These are phyloP conservation scores for Vigna reflexopilosa DNA, from an alignment of 306 rosid species.

Conservation along the genomic window DNA sequence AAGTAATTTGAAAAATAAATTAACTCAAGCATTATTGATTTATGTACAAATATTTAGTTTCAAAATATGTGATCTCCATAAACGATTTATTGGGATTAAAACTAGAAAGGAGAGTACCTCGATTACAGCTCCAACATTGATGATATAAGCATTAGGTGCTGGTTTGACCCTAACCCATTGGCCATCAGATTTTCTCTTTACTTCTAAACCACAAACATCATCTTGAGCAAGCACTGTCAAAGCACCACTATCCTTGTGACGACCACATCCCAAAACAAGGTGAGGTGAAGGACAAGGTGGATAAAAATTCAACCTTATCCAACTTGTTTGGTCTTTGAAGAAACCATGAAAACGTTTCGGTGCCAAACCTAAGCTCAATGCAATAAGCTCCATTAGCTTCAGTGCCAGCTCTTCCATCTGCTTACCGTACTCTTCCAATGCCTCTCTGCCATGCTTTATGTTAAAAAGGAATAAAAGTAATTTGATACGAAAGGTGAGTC, in stretches of 20 bases:
- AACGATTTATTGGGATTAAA: too few species aligned
- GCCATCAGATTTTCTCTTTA: not conserved
- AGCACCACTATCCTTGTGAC: not conserved
- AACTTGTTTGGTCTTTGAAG: constrained; percentile 53
- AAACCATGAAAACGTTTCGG: constrained; percentile 38
- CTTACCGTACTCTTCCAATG: constrained; percentile 50
- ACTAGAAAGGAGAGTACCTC: constrained; percentile 22
- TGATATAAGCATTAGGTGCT: constrained; percentile 48
- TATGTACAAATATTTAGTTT: too few species aligned
- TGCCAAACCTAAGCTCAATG: constrained; percentile 28
- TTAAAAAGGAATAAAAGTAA: too few species aligned
- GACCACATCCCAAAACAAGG: constrained; percentile 25
- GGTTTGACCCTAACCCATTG: not conserved
- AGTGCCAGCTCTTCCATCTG: constrained; percentile 58
- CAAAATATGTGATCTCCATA: too few species aligned
- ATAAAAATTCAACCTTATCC: constrained; percentile 46
- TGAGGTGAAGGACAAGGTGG: constrained; percentile 47
- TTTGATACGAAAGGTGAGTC: too few species aligned
- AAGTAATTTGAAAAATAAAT: too few species aligned
- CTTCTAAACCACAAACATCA: not conserved
- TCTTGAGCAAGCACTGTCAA: not conserved
- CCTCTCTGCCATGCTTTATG: too few species aligned
- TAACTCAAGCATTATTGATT: too few species aligned
- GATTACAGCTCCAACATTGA: constrained; percentile 51
- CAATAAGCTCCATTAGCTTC: constrained; percentile 49